phyloP scores from a whole-genome alignment of 2,329 filamentous ascomycete species.

The Verticillium longisporum region DNA sequence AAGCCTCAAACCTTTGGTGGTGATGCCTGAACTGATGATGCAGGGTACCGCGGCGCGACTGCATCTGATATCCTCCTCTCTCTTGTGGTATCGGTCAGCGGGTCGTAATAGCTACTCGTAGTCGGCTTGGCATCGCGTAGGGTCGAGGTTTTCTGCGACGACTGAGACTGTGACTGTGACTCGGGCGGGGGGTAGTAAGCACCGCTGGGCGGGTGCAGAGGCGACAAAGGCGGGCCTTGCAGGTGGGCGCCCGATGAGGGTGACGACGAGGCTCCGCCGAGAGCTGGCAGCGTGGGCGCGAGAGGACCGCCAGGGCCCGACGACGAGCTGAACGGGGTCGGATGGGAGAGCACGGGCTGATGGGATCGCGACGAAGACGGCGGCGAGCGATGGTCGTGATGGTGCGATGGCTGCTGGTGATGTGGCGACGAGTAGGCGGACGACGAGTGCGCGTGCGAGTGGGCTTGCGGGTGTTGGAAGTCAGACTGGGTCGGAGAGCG shows the following conservation, averaged over 20 bases:
- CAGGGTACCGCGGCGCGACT: constrained; percentile 32
- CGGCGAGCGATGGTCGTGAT: constrained; percentile 17
- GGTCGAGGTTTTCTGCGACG: not conserved
- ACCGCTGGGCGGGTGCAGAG: constrained; percentile 33
- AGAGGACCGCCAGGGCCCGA: constrained; percentile 17
- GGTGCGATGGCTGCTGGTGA: constrained; percentile 18
- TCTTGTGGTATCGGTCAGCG: constrained; percentile 41
- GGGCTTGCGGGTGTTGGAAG: constrained; percentile 23
- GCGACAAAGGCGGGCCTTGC: constrained; percentile 26
- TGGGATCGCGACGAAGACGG: constrained; percentile 12
- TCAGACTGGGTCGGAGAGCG: constrained; percentile 41
- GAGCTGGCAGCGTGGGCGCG: constrained; percentile 10
- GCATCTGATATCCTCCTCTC: constrained; percentile 39
- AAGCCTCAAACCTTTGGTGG: constrained; percentile 39
- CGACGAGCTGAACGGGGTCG: constrained; percentile 29
- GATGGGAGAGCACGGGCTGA: constrained; percentile 12
- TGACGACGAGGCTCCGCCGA: constrained; percentile 8
- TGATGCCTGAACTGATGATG: constrained; percentile 31
- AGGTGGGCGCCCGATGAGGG: constrained; percentile 15
- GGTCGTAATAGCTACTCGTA: constrained; percentile 46
- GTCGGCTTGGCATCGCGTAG: constrained; percentile 25
- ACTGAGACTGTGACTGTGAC: constrained; percentile 18
- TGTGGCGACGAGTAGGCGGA: not conserved
- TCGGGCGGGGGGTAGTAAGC: constrained; percentile 29
- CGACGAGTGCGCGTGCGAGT: constrained; percentile 13